A percentile compares a stretch with the other conserved stretches of the same genome.
Evolutionary conservation across 495 filamentous ascomycete species (phyloP).

Genomic region (Aspergillus biplanus): DNA sequence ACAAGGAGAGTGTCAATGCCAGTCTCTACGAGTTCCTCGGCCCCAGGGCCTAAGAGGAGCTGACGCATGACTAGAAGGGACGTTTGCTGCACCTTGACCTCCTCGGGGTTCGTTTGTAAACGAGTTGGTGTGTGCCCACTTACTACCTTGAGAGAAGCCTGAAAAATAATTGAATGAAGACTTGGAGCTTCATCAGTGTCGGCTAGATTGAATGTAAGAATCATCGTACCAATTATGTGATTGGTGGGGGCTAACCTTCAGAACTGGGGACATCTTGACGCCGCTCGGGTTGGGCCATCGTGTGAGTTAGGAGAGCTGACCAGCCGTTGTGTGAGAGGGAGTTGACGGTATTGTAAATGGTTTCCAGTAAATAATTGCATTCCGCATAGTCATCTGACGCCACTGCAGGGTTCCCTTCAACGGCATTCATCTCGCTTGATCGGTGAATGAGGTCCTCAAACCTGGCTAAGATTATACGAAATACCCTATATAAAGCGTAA

Average conservation of each 20-base stretch:
- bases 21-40: constrained; percentile 64
- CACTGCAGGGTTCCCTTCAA: constrained; percentile 28
- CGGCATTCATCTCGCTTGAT: constrained; percentile 23
- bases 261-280: constrained; percentile 30
- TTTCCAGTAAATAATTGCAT: constrained; percentile 77
- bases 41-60: constrained; percentile 72
- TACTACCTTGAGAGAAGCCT: constrained; percentile 39
- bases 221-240: constrained; percentile 3
- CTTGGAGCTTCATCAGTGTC: constrained; percentile 37
- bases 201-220: constrained; percentile 18
- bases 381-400: constrained; percentile 69
- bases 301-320: constrained; percentile 43
- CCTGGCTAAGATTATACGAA: constrained; percentile 42
- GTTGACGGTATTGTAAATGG: constrained; percentile 70
- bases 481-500: constrained; percentile 40
- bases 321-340: constrained; percentile 48
- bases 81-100: constrained; percentile 62
- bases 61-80: constrained; percentile 74
- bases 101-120: constrained; percentile 28
- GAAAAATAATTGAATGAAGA: constrained; percentile 45
- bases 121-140: constrained; percentile 24
- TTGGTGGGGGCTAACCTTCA: constrained; percentile 35
- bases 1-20: constrained; percentile 75
- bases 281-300: constrained; percentile 37
- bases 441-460: constrained; percentile 43